phyloP scores from a whole-genome alignment of 805 yeast species.

The Metschnikowia cerradonensis region DNA sequence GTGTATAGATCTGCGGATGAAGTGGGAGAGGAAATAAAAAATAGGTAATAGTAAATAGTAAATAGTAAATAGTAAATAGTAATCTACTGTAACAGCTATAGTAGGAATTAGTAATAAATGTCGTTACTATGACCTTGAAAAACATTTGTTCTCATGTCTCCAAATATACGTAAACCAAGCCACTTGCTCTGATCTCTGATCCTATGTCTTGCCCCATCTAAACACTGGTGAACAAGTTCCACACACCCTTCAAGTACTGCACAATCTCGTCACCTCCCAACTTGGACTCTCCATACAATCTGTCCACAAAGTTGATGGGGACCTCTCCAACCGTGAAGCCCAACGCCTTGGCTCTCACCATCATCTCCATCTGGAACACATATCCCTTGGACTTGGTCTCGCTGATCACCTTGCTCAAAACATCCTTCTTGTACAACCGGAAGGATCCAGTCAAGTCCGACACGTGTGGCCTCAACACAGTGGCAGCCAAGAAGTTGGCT shows the following conservation, averaged over 20 bases:
- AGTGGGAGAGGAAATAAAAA: too few species aligned
- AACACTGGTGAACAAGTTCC: slow-evolving; percentile 62
- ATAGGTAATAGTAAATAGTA: too few species aligned
- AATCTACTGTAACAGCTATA: too few species aligned
- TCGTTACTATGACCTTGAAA: neutral
- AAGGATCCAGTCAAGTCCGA: slow-evolving; percentile 75
- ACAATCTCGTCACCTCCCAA: slow-evolving; percentile 80
- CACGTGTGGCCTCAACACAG: slow-evolving; percentile 66
- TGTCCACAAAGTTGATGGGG: slow-evolving; percentile 73
- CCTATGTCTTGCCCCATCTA: slow-evolving; percentile 16
- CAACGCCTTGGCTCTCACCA: slow-evolving; percentile 74
- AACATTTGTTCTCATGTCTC: too few species aligned
- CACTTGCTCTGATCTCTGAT: neutral
- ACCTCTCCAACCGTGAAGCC: slow-evolving; percentile 75
- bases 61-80: too few species aligned
- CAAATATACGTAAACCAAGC: too few species aligned
- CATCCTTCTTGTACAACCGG: slow-evolving; percentile 70
- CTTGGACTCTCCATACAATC: slow-evolving; percentile 74
- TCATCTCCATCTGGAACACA: slow-evolving; percentile 86
- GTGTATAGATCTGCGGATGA: too few species aligned
- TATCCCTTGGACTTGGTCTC: slow-evolving; percentile 74
- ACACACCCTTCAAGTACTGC: slow-evolving; percentile 72
- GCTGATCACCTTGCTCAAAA: slow-evolving; percentile 58
- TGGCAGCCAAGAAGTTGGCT: slow-evolving; percentile 73
- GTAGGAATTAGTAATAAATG: neutral